These are phyloP conservation scores for Sparassis latifolia DNA, from an alignment of 1,284 basidiomycete species.

Conservation along the genomic window DNA sequence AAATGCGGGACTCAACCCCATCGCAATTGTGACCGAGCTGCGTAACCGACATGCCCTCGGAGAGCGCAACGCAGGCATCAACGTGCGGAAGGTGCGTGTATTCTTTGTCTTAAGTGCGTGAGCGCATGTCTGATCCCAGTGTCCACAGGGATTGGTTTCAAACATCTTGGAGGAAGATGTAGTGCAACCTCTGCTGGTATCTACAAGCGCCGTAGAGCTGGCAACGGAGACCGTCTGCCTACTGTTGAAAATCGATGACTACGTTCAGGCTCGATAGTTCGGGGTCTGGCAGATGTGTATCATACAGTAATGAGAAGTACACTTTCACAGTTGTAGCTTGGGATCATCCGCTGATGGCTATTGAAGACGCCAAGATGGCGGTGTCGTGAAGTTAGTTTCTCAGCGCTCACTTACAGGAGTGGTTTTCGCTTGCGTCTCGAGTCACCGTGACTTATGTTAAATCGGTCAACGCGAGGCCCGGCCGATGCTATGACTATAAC, in stretches of 20 bases:
- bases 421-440: too few relatives aligned
- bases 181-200: conserved; percentile 92
- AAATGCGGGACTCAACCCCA: conserved; percentile 97
- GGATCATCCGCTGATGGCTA: too few relatives aligned
- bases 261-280: conserved; percentile 68
- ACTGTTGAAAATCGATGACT: conserved; percentile 95
- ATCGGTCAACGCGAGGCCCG: too few relatives aligned
- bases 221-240: conserved; percentile 97
- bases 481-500: too few relatives aligned
- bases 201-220: conserved; percentile 92
- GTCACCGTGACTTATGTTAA: too few relatives aligned
- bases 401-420: too few relatives aligned
- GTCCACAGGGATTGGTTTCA: conserved; percentile 79
- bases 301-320: conserved; percentile 1
- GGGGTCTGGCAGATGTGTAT: conserved; percentile 5
- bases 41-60: conserved; percentile 95
- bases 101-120: not conserved
- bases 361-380: not conserved
- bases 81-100: conserved; percentile 81
- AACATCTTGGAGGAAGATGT: conserved; percentile 98
- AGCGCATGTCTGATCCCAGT: conserved; percentile 1
- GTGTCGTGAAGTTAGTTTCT: too few relatives aligned
- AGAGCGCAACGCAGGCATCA: conserved; percentile 95
- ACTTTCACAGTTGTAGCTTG: too few relatives aligned
- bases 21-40: conserved; percentile 96